Conservation (phyloP, 805 yeast species). For the Sugiyamaella chiloensis region DNA sequence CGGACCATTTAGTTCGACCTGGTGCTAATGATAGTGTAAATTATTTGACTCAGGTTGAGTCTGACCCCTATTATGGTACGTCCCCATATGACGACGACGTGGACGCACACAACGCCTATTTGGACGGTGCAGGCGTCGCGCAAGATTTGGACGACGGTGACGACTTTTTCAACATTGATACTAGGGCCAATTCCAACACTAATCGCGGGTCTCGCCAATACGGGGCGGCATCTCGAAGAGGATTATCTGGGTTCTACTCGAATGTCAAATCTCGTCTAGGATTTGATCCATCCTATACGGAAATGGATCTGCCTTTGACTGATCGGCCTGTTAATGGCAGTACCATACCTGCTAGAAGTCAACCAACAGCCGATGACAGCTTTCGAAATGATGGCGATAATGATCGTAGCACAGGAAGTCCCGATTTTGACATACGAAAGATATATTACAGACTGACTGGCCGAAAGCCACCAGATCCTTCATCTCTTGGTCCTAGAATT, state of each 20-base stretch:
- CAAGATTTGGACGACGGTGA: constrained; percentile 19
- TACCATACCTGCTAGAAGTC: background rate
- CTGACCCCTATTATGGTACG: constrained; percentile 8
- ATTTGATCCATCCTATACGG: constrained; percentile 26
- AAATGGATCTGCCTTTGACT: constrained; percentile 32
- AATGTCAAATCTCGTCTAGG: constrained; percentile 29
- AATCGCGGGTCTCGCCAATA: too few relatives aligned
- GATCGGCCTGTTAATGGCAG: constrained; percentile 16
- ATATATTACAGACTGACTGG: constrained; percentile 32
- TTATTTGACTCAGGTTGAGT: constrained; percentile 11
- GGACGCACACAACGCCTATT: constrained; percentile 14
- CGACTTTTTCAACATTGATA: constrained; percentile 16
- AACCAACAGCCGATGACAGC: background rate
- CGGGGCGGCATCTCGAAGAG: constrained; percentile 13
- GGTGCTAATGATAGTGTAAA: constrained; percentile 3
- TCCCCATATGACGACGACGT: constrained; percentile 8
- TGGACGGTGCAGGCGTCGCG: constrained; percentile 24
- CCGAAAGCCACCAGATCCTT: constrained; percentile 27
- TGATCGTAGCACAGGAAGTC: constrained; percentile 16
- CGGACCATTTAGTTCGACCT: too few relatives aligned
- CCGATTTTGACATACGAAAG: constrained; percentile 35
- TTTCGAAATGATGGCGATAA: constrained; percentile 18
- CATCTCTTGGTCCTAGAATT: constrained; percentile 52
- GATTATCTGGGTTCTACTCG: constrained; percentile 25
- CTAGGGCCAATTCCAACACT: background rate